Evolutionary conservation across 208 protist genomes (phyloP).

Genomic region (Leishmania aethiopica): DNA sequence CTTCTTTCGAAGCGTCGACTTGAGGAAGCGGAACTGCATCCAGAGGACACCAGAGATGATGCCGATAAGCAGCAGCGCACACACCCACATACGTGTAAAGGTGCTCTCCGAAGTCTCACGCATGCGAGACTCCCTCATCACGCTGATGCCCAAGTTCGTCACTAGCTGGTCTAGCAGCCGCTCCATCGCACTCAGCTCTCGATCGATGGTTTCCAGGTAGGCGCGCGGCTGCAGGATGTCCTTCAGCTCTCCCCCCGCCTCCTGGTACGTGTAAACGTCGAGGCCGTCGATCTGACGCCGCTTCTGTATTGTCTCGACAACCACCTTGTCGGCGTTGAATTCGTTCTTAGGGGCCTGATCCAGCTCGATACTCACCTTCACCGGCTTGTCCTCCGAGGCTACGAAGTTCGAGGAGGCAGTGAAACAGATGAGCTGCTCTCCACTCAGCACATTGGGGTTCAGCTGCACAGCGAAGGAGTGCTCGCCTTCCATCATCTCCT

Average conservation of each 20-base stretch:
- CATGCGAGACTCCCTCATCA: constrained; percentile 46
- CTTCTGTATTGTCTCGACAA: constrained; percentile 14
- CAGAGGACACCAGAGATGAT: constrained; percentile 47
- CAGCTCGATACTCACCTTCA: constrained; percentile 26
- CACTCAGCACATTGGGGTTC: background rate
- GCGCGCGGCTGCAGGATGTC: constrained; percentile 52
- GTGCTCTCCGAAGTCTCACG: constrained; percentile 76
- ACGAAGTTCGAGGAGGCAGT: constrained; percentile 14
- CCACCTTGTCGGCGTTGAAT: constrained; percentile 10
- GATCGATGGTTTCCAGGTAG: constrained; percentile 54
- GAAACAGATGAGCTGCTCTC: constrained; percentile 33
- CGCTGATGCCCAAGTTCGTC: constrained; percentile 5
- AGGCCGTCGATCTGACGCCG: constrained; percentile 45
- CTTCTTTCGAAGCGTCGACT: constrained; percentile 65
- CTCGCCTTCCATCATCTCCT: constrained; percentile 29
- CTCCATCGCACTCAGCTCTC: constrained; percentile 24
- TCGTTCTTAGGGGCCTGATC: constrained; percentile 13
- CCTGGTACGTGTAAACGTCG: constrained; percentile 71
- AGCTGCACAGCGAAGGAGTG: constrained; percentile 29
- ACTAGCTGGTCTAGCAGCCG: constrained; percentile 14
- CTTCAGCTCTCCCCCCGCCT: constrained; percentile 66
- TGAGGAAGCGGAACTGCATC: constrained; percentile 74
- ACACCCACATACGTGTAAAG: constrained; percentile 78
- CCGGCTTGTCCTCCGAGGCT: constrained; percentile 1
- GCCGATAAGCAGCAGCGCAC: constrained; percentile 44